Evolutionary conservation across 2,329 filamentous ascomycete species (phyloP), one percentile per base, ranked within the genome.

Genomic region (Stagonosporopsis rhizophila): DNA sequence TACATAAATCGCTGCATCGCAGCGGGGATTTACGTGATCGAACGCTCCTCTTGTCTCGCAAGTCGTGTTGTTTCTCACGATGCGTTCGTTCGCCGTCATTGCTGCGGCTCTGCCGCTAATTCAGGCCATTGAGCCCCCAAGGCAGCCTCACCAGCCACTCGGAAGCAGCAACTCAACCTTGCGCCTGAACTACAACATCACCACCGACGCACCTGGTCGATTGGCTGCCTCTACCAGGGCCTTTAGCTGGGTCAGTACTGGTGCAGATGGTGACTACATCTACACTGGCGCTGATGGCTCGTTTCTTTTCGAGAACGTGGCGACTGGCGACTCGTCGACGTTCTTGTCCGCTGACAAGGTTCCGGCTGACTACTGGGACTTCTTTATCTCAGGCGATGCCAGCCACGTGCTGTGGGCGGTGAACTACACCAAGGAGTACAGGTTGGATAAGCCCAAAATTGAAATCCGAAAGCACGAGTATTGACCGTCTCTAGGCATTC

Each of bases 381-480:
- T 86, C 71, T 86, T 80, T 76, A 86, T 90, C 61, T 85, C 84
- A 37, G 75, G 84, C 2, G 85, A 88, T 65, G 78, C 83, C 6
- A 81, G 80, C 20, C 81, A 82, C 49, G 81, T 90, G 0, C 75
- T 90, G 17, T 85, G 87, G 75, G 80, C 87, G 1, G 81, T 85
- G 50, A 89, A 90, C 66, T 82, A 85, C 70, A 89, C 85, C 14
- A 88, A 89, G 73, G 83, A 88, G 69, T 89, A 90, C 66, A 56
- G 53, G 53, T 56, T 52, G 3, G 44, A 28, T 12, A 27, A 5
- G 1, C 7, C n/a, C 14, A 11, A 3, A 15, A 25, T 8, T 19
- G 12, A 19, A 28, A 1, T 2, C 11, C 11, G 4, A 23, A n/a
- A 23, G 37, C 14, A 14, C 20, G 20, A 35, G 7, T n/a, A 35